A percentile compares a stretch with the other conserved stretches of the same genome.
These are phyloP conservation scores for Monsonia emarginata DNA, from an alignment of 441 rosid species.

Conservation along the genomic window DNA sequence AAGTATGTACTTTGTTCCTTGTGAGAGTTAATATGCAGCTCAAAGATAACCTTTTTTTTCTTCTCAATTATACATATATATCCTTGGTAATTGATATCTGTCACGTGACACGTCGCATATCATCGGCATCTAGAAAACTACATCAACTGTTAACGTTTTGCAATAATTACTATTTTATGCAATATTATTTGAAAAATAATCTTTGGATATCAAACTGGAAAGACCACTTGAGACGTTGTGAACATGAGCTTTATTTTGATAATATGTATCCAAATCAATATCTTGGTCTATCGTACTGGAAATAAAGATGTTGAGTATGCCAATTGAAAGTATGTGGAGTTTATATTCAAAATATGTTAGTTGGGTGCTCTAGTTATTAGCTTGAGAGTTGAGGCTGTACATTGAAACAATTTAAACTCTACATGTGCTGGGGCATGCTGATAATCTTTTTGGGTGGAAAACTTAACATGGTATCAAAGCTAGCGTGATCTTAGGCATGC, in stretches of 20 bases:
- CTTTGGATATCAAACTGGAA: neutral
- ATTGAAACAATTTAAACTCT: too few species aligned
- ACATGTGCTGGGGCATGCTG: too few species aligned
- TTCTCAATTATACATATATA: neutral
- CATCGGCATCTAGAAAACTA: neutral
- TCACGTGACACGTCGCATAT: neutral
- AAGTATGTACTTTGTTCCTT: slow-evolving; percentile 38
- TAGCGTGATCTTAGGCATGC: too few species aligned
- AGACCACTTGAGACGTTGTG: neutral
- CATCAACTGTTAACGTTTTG: neutral
- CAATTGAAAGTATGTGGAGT: neutral
- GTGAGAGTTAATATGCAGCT: neutral
- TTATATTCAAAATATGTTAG: neutral
- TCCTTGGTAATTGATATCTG: neutral
- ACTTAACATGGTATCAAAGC: too few species aligned
- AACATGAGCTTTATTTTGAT: neutral
- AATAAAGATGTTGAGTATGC: neutral
- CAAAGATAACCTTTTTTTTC: neutral
- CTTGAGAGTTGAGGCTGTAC: too few species aligned
- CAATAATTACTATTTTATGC: neutral
- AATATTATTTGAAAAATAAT: neutral
- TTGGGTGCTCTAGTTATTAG: too few species aligned
- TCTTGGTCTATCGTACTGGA: too few species aligned
- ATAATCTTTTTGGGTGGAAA: too few species aligned
- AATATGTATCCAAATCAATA: neutral